Base-by-base conservation (phyloP, 768 basidiomycete species). In the Pleurotus cornucopiae region DNA sequence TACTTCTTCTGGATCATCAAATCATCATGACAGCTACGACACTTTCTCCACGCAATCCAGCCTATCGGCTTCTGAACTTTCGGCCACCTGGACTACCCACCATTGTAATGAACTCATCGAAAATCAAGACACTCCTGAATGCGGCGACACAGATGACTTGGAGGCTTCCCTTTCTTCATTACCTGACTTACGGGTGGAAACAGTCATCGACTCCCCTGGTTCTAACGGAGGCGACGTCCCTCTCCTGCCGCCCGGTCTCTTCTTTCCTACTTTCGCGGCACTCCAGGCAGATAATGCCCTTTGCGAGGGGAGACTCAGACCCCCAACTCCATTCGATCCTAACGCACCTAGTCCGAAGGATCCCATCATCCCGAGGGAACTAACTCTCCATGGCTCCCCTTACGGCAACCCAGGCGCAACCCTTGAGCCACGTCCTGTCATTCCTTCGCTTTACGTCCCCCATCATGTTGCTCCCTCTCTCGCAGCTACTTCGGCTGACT, bases 311-410 rank as follows among this genome's bases (percentile, higher is more conserved):
- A n/a, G 14, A 12, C 37, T 21, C 20, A 37, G 34, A 14, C 48
- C 26, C 30, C 13, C 20, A 4, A 12, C 18, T 6, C 41, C n/a
- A 5, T 53, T 43, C 23, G 51, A 53, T 23, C 39, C 51, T 20
- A 53, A 53, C 21, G 51, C 51, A 12, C 51, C 51, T 7, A 53
- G 51, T 38, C 39, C 51, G n/a, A 39, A 25, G 3, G 51, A 53
- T 23, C 51, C 51, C 7, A 53, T 53, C 39, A 18, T 53, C 6
- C 51, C 51, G 6, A 53, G 51, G 26, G 38, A 53, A 25, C 11
- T 53, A 13, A 6, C 49, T n/a, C n/a, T 44, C 20, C 41, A 44
- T n/a, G 20, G 20, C 41, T 16, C n/a, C 20, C 30, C 30, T 34
- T 34, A 34, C 30, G 30, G 30, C 7, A 34, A 34, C 11, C 30